Evolutionary conservation across 176 grass and related monocot species (phyloP).

Genomic region (Juncus inflexus): DNA sequence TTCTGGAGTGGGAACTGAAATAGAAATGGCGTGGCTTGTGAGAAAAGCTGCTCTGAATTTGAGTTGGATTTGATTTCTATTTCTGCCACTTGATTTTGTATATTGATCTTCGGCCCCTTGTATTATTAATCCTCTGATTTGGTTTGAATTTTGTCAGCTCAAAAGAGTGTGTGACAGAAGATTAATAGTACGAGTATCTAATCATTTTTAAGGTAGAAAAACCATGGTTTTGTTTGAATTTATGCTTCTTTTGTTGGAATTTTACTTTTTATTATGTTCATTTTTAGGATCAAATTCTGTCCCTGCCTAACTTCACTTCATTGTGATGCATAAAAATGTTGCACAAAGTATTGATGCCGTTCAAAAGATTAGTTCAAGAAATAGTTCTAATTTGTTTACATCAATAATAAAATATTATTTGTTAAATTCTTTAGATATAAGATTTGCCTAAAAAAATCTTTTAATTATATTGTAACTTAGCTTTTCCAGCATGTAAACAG

Average conservation of each 20-base stretch:
- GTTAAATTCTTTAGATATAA: no score
- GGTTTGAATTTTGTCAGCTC: constrained; percentile 17
- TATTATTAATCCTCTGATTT: background rate
- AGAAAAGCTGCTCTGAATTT: background rate
- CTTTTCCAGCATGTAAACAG: no score
- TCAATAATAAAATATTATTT: no score
- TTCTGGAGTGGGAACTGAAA: background rate
- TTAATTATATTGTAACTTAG: no score
- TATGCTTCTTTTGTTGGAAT: constrained; percentile 9
- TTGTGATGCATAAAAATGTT: no score
- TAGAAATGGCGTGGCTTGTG: constrained; percentile 12
- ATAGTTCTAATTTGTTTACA: no score
- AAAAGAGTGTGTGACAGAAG: constrained; percentile 6
- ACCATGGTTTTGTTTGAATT: background rate
- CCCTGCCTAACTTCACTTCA: no score
- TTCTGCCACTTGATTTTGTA: constrained; percentile 15
- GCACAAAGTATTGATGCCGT: no score
- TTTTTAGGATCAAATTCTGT: no score
- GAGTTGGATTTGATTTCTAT: constrained; percentile 17
- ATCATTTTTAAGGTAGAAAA: constrained; percentile 9
- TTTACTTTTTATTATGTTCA: background rate
- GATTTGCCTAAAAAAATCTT: no score
- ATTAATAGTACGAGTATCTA: background rate
- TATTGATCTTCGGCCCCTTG: background rate
- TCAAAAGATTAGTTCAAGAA: no score